Evolutionary conservation across 441 rosid species (phyloP).

Genomic region (Aleurites moluccanus): DNA sequence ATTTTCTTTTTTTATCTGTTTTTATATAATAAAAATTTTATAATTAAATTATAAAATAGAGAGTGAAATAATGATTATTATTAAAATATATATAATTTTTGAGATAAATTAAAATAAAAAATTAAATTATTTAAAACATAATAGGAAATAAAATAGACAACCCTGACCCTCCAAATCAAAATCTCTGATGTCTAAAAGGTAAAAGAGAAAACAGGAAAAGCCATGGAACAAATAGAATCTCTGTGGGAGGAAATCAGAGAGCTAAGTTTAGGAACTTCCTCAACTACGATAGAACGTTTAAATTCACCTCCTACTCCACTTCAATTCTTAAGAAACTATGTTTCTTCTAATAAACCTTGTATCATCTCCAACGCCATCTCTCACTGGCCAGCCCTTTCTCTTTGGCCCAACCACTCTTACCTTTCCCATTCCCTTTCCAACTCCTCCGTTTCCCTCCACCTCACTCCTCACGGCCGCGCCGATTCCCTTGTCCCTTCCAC

Average conservation of each 20-base stretch:
- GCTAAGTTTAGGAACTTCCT: conserved; percentile 45
- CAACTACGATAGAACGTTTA: conserved; percentile 41
- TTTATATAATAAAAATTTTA: no score
- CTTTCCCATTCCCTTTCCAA: conserved; percentile 48
- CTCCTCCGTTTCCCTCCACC: conserved; percentile 61
- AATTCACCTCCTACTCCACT: conserved; percentile 57
- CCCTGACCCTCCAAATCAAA: no score
- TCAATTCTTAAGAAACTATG: conserved; percentile 60
- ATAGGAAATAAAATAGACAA: no score
- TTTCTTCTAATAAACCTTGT: conserved; percentile 81
- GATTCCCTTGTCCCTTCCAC: conserved; percentile 39
- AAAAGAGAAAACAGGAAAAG: background rate
- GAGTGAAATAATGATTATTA: no score
- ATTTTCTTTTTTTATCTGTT: no score
- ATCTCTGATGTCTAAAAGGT: no score
- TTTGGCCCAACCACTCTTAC: conserved; percentile 56
- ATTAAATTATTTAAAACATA: no score
- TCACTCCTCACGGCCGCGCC: conserved; percentile 66
- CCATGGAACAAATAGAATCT: conserved; percentile 30
- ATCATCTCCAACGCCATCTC: conserved; percentile 59
- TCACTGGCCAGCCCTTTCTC: conserved; percentile 73
- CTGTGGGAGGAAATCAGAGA: conserved; percentile 82
- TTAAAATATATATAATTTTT: no score
- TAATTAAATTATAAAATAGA: no score
- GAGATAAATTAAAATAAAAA: no score